Evolutionary conservation across 495 filamentous ascomycete genomes (phyloP).

Genomic region (Talaromyces trachyspermus): DNA sequence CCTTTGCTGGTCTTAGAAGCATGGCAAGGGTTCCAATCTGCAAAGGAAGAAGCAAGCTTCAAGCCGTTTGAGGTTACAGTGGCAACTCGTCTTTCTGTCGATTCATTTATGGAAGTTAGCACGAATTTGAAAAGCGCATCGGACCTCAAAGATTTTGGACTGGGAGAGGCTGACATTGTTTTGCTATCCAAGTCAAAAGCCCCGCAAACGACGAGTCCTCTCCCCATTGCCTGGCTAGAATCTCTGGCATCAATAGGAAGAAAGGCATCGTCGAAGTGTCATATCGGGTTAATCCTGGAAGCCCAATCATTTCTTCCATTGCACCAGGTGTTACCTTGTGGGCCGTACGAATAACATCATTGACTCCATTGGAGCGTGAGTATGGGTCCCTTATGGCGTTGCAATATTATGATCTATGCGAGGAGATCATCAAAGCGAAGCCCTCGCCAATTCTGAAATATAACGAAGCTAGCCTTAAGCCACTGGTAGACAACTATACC

Average conservation of each 20-base stretch:
- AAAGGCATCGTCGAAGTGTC: conserved; percentile 71
- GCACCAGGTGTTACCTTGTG: conserved; percentile 55
- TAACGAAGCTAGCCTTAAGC: conserved; percentile 58
- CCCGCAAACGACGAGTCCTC: conserved; percentile 55
- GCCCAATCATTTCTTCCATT: conserved; percentile 43
- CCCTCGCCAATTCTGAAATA: conserved; percentile 82
- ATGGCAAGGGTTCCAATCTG: conserved; percentile 88
- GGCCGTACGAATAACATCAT: conserved; percentile 74
- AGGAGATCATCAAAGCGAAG: conserved; percentile 80
- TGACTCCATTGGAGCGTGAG: conserved; percentile 89
- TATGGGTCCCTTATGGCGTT: conserved; percentile 84
- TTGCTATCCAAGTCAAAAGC: conserved; percentile 64
- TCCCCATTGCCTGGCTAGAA: conserved; percentile 78
- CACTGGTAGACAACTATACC: conserved; percentile 64
- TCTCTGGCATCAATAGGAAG: conserved; percentile 71
- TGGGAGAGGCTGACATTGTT: conserved; percentile 83
- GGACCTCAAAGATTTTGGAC: conserved; percentile 60
- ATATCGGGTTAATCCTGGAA: conserved; percentile 68
- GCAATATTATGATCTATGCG: conserved; percentile 90
- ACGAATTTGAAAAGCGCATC: conserved; percentile 57
- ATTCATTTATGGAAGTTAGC: conserved; percentile 87
- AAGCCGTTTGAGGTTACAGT: conserved; percentile 79
- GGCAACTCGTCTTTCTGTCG: conserved; percentile 77
- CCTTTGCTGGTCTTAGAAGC: conserved; percentile 88
- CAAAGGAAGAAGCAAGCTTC: conserved; percentile 75